phyloP scores from a whole-genome alignment of 495 filamentous ascomycete species.

The Cercophora samala region DNA sequence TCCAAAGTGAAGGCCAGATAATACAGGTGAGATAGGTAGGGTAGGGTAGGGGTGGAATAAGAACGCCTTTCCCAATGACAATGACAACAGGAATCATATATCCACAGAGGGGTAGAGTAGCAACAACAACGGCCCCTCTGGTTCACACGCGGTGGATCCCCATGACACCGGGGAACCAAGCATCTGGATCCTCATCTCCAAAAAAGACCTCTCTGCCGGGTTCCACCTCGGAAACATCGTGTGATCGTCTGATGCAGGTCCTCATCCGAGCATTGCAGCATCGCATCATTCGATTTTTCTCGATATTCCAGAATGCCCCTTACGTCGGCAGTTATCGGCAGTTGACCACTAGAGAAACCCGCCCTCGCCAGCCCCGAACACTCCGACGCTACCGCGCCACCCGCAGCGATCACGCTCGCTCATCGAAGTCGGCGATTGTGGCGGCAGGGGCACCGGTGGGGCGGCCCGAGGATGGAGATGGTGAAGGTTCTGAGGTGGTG shows the following conservation, averaged over 20 bases:
- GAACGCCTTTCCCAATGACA: neutral
- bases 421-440: constrained; percentile 14
- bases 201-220: neutral
- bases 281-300: neutral
- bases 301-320: neutral
- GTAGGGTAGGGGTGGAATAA: no score
- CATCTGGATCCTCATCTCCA: neutral
- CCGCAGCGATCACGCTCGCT: constrained; percentile 32
- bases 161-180: neutral
- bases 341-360: constrained; percentile 31
- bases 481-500: constrained; percentile 24
- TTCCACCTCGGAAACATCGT: neutral
- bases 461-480: constrained; percentile 27
- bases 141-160: neutral
- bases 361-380: constrained; percentile 49
- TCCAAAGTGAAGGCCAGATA: neutral
- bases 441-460: constrained; percentile 13
- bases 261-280: neutral
- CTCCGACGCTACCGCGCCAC: constrained; percentile 51
- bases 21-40: neutral
- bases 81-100: neutral
- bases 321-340: neutral
- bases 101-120: neutral
- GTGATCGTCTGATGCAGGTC: neutral
- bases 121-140: neutral